These are phyloP conservation scores for Zygosaccharomyces siamensis DNA, from an alignment of 805 yeast species.

Conservation along the genomic window DNA sequence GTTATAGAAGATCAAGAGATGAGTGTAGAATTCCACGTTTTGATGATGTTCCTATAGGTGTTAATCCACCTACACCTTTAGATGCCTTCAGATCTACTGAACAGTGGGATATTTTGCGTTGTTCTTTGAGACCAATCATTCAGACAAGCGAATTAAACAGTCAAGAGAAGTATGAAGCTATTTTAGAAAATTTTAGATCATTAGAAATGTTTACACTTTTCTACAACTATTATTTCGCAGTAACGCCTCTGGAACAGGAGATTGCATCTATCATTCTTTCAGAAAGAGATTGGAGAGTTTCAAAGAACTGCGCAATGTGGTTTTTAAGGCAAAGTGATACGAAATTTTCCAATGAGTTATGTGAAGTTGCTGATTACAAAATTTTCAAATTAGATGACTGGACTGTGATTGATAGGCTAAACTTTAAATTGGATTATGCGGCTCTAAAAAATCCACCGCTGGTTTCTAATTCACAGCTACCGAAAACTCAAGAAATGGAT, in stretches of 20 bases:
- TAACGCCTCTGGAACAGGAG: constrained; percentile 40
- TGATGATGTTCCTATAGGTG: constrained; percentile 25
- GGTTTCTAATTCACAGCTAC: constrained; percentile 1
- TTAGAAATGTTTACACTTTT: constrained; percentile 38
- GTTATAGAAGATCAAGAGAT: constrained; percentile 30
- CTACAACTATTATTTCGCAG: constrained; percentile 42
- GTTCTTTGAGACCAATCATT: constrained; percentile 16
- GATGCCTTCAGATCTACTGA: constrained; percentile 35
- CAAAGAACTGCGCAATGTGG: constrained; percentile 35
- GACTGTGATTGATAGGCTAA: constrained; percentile 40
- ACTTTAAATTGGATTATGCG: constrained; percentile 38
- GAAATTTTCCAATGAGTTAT: constrained; percentile 37
- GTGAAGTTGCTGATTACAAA: constrained; percentile 42
- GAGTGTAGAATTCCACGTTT: constrained; percentile 27
- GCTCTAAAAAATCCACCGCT: constrained; percentile 17
- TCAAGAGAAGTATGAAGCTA: constrained; percentile 10
- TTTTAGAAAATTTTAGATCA: constrained; percentile 28
- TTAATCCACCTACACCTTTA: constrained; percentile 34
- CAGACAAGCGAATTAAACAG: constrained; percentile 4
- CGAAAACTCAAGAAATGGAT: constrained; percentile 5
- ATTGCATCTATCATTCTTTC: constrained; percentile 34
- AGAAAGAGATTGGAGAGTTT: constrained; percentile 39
- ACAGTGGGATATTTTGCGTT: constrained; percentile 33
- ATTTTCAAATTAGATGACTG: constrained; percentile 43
- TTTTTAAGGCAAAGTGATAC: constrained; percentile 38